Conservation (phyloP, 768 basidiomycete genomes). For the Suillus decipiens region DNA sequence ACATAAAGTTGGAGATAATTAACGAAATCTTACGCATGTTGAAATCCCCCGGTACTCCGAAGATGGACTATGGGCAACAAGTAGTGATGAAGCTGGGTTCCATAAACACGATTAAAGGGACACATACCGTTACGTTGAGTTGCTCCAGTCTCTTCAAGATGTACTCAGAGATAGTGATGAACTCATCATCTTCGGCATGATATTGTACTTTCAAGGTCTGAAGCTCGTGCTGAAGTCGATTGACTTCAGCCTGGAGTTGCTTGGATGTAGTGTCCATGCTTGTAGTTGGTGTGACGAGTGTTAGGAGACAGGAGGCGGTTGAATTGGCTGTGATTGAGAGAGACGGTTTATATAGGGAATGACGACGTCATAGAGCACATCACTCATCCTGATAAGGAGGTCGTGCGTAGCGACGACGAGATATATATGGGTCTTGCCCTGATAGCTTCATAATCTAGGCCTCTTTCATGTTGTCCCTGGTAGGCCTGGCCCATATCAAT, state of each 20-base stretch:
- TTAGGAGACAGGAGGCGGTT: neutral
- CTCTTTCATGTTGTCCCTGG: no score
- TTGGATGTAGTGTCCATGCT: constrained; percentile 19
- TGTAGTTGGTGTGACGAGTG: neutral
- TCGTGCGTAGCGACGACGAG: no score
- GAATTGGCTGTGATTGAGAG: neutral
- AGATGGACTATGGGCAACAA: constrained; percentile 56
- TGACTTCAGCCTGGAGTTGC: constrained; percentile 45
- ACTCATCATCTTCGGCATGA: constrained; percentile 32
- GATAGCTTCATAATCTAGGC: no score
- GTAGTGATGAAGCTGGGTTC: constrained; percentile 1
- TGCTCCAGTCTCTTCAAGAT: constrained; percentile 64
- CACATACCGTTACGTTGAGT: constrained; percentile 59
- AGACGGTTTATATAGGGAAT: neutral
- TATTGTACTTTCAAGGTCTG: constrained; percentile 36
- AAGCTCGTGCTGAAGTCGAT: constrained; percentile 49
- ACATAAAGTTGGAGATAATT: neutral
- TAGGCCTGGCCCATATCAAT: no score
- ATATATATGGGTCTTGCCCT: no score
- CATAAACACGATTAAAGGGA: neutral
- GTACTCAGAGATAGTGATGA: constrained; percentile 58
- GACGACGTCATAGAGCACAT: neutral
- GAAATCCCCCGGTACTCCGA: constrained; percentile 88
- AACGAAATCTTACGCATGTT: constrained; percentile 53
- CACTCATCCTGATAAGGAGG: neutral